Evolutionary conservation across 805 yeast species (phyloP), one percentile per base, ranked within the genome.

Genomic region (Kuraishia ogatae): DNA sequence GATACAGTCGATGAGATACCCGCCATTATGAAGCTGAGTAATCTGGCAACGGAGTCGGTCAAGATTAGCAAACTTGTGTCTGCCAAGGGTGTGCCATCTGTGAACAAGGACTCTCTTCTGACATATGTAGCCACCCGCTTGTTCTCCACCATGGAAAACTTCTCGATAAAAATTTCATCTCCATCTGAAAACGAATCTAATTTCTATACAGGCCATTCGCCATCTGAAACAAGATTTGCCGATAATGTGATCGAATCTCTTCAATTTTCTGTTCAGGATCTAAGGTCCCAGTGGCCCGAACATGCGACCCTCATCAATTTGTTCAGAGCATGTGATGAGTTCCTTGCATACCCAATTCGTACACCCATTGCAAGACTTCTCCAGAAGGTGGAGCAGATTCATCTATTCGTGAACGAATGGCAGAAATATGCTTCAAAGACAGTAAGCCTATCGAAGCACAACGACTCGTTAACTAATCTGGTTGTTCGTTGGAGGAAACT

Each of bases 401-500:
- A 88, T 64, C 87, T 90, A 0, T 84, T 81, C 64, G 77, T 92
- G 58, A 78, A 85, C 24, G 98, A 94, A 66, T 94, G 99, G 97
- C 94, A 94, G 66, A 87, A 89, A 59, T 91, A 88, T 69, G 96
- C 97, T 1, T 83, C 91, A 28, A 76, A 83, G 11, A 85, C 87
- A 53, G 92, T 87, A 0, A 80, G 96, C 1, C 71, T 94, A 53
- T 72, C 72, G 47, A 63, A 62, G 0, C 79, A 81, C 53, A 78
- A 84, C 58, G 84, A 81, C 48, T 74, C 77, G 15, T 68, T 89
- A 29, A 83, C 96, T 0, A 63, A 70, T 0, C 71, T 92, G 57
- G 87, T 94, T 60, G 92, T 94, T 2, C 77, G 87, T 0, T 94
- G 99, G 99, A 82, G 99, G 74, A 82, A 81, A 62, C 68, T 92